A percentile compares a stretch with the other conserved stretches of the same genome.
Evolutionary conservation across 768 basidiomycete species (phyloP).

Genomic region (Russula sp.): DNA sequence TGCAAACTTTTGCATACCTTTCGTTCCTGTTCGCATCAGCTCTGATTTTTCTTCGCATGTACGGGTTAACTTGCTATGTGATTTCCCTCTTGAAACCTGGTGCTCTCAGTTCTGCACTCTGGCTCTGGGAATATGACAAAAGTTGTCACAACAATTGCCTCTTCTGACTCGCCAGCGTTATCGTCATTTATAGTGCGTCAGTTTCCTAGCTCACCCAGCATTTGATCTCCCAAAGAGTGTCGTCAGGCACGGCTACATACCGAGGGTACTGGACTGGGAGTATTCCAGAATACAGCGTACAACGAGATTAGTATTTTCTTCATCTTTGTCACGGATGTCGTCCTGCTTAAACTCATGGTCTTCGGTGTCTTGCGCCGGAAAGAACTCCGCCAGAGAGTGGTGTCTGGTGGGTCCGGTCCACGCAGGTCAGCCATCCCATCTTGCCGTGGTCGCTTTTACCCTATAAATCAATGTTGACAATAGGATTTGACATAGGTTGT

Average conservation of each 20-base stretch:
- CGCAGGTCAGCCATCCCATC: not conserved
- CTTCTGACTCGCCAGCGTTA: not conserved
- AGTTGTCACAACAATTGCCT: not conserved
- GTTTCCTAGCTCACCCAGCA: not conserved
- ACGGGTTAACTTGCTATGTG: not conserved
- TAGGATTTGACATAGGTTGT: too few relatives aligned
- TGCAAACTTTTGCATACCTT: not conserved
- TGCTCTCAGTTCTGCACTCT: conserved; percentile 3
- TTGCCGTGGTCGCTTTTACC: too few relatives aligned
- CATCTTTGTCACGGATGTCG: not conserved
- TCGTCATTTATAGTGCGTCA: not conserved
- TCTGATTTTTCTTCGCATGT: conserved; percentile 15
- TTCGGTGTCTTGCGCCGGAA: conserved; percentile 7
- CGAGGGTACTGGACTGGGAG: not conserved
- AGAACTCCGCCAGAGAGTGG: not conserved
- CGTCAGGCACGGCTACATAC: not conserved
- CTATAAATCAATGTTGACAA: too few relatives aligned
- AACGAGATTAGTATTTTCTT: not conserved
- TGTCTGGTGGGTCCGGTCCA: conserved; percentile 2
- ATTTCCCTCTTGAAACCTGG: not conserved
- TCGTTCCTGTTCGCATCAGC: conserved; percentile 11
- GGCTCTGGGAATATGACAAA: not conserved
- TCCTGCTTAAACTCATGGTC: conserved; percentile 4
- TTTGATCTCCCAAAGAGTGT: not conserved
- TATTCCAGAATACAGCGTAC: not conserved